A percentile compares a stretch with the other conserved stretches of the same genome.
Evolutionary conservation across 345 rosid genomes (phyloP).

Genomic region (Syzygium jambos): DNA sequence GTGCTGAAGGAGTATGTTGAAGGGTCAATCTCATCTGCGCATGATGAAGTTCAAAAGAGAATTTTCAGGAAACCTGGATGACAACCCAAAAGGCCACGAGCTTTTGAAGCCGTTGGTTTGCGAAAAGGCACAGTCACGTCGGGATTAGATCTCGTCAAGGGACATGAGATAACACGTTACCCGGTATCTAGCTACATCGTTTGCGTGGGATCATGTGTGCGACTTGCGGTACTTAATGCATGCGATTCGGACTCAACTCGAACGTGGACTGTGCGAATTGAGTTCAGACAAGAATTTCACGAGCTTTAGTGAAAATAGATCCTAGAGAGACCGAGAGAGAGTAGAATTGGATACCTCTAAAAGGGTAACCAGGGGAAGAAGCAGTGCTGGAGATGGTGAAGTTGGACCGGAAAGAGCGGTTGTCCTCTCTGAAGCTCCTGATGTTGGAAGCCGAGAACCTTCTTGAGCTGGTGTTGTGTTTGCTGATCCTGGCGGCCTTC

Average conservation of each 20-base stretch:
- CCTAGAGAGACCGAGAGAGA: background rate
- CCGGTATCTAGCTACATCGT: background rate
- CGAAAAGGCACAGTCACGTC: background rate
- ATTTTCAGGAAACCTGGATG: background rate
- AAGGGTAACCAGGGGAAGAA: conserved; percentile 82
- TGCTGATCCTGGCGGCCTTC: conserved; percentile 2
- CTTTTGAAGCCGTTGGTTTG: background rate
- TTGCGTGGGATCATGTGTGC: background rate
- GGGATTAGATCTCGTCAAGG: background rate
- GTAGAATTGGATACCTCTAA: conserved; percentile 17
- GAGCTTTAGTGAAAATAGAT: background rate
- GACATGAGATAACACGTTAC: background rate
- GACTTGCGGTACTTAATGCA: background rate
- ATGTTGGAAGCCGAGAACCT: conserved; percentile 77
- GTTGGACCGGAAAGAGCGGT: conserved; percentile 44
- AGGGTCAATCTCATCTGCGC: conserved; percentile 87
- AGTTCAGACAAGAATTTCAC: background rate
- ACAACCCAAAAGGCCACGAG: background rate
- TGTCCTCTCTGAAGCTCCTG: conserved; percentile 65
- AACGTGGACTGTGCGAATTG: background rate
- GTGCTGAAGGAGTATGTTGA: conserved; percentile 83
- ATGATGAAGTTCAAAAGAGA: background rate
- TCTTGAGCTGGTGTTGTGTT: conserved; percentile 30
- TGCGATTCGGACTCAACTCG: background rate
- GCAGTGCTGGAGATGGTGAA: conserved; percentile 78